Conservation (phyloP, 2,329 filamentous ascomycete species). For the Cryphonectria nitschkei region DNA sequence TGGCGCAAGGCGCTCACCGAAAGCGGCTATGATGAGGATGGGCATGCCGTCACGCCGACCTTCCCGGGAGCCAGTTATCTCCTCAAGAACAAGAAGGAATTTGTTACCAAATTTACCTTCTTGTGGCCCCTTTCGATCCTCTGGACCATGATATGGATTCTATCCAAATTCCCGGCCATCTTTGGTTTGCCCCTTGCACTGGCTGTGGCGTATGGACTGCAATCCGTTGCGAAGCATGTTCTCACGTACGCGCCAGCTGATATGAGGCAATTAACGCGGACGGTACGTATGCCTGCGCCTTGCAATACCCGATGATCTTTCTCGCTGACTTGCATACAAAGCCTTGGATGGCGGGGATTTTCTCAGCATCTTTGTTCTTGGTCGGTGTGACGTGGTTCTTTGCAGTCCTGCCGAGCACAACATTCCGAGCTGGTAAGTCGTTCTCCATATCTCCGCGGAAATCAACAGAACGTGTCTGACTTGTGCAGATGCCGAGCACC, state of each 20-base stretch:
- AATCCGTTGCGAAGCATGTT: slow-evolving; percentile 77
- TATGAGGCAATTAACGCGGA: slow-evolving; percentile 89
- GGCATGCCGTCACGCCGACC: slow-evolving; percentile 67
- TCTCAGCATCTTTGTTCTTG: slow-evolving; percentile 83
- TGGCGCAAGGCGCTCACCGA: slow-evolving; percentile 85
- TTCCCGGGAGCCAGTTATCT: slow-evolving; percentile 75
- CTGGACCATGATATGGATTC: slow-evolving; percentile 69
- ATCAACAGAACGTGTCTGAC: not conserved
- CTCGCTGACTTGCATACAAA: slow-evolving; percentile 41
- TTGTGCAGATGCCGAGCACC: slow-evolving; percentile 61
- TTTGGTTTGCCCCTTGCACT: slow-evolving; percentile 74
- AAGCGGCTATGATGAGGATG: slow-evolving; percentile 81
- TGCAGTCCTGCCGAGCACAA: slow-evolving; percentile 63
- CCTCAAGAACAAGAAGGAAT: slow-evolving; percentile 74
- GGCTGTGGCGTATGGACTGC: slow-evolving; percentile 69
- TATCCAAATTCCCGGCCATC: slow-evolving; percentile 75
- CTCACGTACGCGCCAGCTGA: slow-evolving; percentile 83
- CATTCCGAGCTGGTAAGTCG: slow-evolving; percentile 55
- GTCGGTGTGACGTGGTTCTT: slow-evolving; percentile 77
- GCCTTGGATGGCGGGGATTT: slow-evolving; percentile 94
- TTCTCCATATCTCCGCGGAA: not conserved
- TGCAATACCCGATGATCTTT: slow-evolving; percentile 22
- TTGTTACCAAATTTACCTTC: slow-evolving; percentile 87
- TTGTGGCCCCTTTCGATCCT: slow-evolving; percentile 83
- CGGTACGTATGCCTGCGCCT: slow-evolving; percentile 56